Evolutionary conservation across 139 green algal genomes (phyloP), one percentile per base, ranked within the genome.

Genomic region (Dunaliella primolecta): DNA sequence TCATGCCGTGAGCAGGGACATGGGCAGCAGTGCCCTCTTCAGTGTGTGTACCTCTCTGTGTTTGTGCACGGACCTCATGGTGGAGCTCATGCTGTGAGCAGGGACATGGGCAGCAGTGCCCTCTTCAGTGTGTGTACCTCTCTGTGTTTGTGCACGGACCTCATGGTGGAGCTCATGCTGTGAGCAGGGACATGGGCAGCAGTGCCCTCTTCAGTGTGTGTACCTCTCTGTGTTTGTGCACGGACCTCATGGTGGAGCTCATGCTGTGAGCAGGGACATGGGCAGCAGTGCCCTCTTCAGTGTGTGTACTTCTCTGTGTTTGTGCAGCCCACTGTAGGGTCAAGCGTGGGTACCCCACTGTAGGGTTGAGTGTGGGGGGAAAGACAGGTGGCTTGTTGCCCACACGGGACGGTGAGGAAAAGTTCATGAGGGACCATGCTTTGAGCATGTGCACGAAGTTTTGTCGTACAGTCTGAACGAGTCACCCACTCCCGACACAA

Each of bases 101-200:
- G 56, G 20, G 56, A 29, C 20, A 72, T 20, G 56, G 56, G 20
- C 20, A 23, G 56, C 20, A 72, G 56, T n/a, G 56, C 20, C 20
- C 23, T 20, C 20, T 20, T 20, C 31, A 36, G 23, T 31, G 36
- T 32, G 77, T 32, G 2, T 27, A 21, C 31, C 25, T 30, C 23
- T n/a, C n/a, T n/a, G n/a, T 37, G 30, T 30, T 38, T 30, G 34
- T 88, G 98, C 57, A 90, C 94, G 88, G 97, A 99, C 86, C 94
- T 97, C 84, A 98, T 98, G 93, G 98, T 98, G 89, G 92, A 95
- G 31, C 88, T 98, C 70, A 89, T 98, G 81, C 90, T 92, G 80
- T 84, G 80, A 3, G 78, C 36, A 78, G 24, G 71, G 56, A 23
- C 20, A 20, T 72, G 56, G 56, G n/a, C n/a, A n/a, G n/a, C n/a